Base-by-base conservation (phyloP, 345 rosid genomes). In the Erodium maritimum region DNA sequence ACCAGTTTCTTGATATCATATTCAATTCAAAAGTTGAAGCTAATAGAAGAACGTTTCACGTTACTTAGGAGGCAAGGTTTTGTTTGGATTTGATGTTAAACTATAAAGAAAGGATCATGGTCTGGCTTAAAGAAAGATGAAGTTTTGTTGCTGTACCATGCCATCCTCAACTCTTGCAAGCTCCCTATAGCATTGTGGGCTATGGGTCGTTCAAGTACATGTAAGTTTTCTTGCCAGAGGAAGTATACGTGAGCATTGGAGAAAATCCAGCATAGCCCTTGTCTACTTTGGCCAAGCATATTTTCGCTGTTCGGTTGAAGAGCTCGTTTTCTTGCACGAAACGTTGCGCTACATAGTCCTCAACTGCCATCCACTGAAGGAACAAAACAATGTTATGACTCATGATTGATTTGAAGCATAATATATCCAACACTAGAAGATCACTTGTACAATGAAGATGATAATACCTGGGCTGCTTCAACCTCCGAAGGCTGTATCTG, bases 301-400 rank as follows among this genome's bases (percentile, higher is more conserved):
- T 73, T 55, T 78, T 29, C 23, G 84, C 87, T 42, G 79, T 51
- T 59, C 58, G 52, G 46, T 66, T 65, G 69, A 86, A 83, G 33
- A 69, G 25, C 61, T 65, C 66, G 4, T 79, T 68, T 20, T 62
- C 23, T 53, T 62, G 55, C 58, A 76, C 69, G 62, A 64, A 83
- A 1, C 80, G 72, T 34, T 86, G 90, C 13, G 72, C 70, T 48
- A 77, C 76, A 48, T 83, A 86, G 6, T 83, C 87, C 22, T 73
- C 62, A 12, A 78, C 45, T 17, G 75, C 62, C 84, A 86, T 83
- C 87, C 94, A 86, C 87, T 86, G 69, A 23, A 21, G 54, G 8
- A 11, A 23, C 0, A 51, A 10, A 51, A 51, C 54, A 51, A 51
- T 51, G 54, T 51, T 51, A 51, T 12, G 37, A 29, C 37, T 29